Base-by-base conservation (phyloP, 169 alveolate species). In the Eimeria tenella region DNA sequence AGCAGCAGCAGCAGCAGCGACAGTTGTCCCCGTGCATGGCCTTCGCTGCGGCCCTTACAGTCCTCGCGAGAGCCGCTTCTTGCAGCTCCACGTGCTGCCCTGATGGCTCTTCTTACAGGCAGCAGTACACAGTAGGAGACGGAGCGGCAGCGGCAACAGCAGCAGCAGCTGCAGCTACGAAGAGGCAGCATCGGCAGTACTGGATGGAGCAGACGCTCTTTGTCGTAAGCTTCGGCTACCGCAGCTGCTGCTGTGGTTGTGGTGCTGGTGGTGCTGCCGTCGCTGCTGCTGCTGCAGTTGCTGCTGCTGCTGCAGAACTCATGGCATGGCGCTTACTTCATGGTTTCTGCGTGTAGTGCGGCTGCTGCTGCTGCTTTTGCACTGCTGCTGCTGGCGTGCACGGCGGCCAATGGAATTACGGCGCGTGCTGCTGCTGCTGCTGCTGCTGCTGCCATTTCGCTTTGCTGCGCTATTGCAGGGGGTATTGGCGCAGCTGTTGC, bases 1-100 rank as follows among this genome's bases (percentile, higher is more conserved):
- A 89, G 55, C 93, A 86, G 73, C 71, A 86, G 71, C 94, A 87
- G 56, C 93, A 87, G 56, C 86, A 11, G 58, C 82, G 23, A 6
- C 87, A 79, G 70, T 6, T 79, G 49, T 79, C 87, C 19, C 87
- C 87, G 10, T 52, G 70, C 70, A 53, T 53, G 70, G 87, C 87
- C 50, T 50, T 23, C 60, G 70, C 88, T 89, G 94, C 56, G 82
- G 65, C 94, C 13, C 65, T 63, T 6, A 21, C 70, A 17, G 62
- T 68, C 63, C 63, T 23, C 21, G 50, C 71, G 49, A 9, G 71
- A 50, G 82, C 86, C 19, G 93, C 70, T 1, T 10, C 52, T 56
- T 53, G 68, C 93, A 4, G 50, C 58, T 6, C 42, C 19, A 52
- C 63, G 23, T 49, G 49, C 73, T 53, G 49, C 74, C 60, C 86